phyloP scores from a whole-genome alignment of 2,329 filamentous ascomycete genomes.

The Clarireedia hainanense region DNA sequence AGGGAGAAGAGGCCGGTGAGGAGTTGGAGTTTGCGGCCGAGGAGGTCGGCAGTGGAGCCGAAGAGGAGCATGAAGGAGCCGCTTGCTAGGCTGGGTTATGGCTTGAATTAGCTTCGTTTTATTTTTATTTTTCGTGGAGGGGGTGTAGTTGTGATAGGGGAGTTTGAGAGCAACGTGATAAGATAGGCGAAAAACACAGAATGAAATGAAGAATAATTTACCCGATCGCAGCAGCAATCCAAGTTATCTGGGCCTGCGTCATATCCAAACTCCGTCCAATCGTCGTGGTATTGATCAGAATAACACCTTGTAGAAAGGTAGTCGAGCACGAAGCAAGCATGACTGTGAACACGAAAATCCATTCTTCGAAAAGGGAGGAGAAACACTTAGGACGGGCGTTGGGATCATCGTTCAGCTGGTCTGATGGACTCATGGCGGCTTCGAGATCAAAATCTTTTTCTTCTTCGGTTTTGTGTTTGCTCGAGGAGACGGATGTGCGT shows the following conservation, averaged over 20 bases:
- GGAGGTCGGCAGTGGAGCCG: slow-evolving; percentile 56
- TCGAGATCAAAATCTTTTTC: slow-evolving; percentile 12
- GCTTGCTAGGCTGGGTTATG: slow-evolving; percentile 43
- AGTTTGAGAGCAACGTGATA: no score
- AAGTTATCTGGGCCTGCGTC: slow-evolving; percentile 58
- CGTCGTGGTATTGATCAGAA: slow-evolving; percentile 54
- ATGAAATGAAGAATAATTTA: slow-evolving; percentile 23
- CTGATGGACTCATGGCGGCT: slow-evolving; percentile 20
- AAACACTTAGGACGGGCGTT: slow-evolving; percentile 20
- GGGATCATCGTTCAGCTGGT: slow-evolving; percentile 14
- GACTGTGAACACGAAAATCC: slow-evolving; percentile 32
- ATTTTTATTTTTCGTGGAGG: background rate
- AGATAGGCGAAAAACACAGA: background rate
- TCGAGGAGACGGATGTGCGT: no score
- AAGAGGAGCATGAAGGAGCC: slow-evolving; percentile 61
- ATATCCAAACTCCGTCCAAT: slow-evolving; percentile 54
- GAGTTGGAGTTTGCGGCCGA: slow-evolving; percentile 56
- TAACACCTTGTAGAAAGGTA: slow-evolving; percentile 49
- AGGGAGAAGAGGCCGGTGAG: slow-evolving; percentile 52
- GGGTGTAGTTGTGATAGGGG: no score
- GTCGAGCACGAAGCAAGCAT: slow-evolving; percentile 60
- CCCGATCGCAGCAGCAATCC: slow-evolving; percentile 57
- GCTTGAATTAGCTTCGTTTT: background rate
- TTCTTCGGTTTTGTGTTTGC: no score
- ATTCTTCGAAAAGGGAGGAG: slow-evolving; percentile 19